Base-by-base conservation (phyloP, 371 early-diverging fungal species). In the Rhizomucor miehei region DNA sequence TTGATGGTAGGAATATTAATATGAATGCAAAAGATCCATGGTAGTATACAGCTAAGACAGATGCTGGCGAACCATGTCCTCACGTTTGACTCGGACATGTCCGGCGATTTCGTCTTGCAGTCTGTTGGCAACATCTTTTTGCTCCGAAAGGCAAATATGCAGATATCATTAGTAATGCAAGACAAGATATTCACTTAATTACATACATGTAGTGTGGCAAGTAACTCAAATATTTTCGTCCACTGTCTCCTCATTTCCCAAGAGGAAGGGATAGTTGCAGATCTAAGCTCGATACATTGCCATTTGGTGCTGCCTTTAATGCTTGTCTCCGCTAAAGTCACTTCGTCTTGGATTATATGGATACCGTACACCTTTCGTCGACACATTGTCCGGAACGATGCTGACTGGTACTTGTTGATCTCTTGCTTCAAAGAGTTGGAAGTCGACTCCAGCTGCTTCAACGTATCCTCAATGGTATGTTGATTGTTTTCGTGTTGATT, bases 381-480 rank as follows among this genome's bases (percentile, higher is more conserved):
- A 2, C 38, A 3, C 20, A 51, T 38, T 12, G 51, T 51, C 4
- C 38, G 16, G 5, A 38, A 51, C 3, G 39, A 37, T 36, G 51
- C 51, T 6, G 40, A 51, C 21, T 51, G 14, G 40, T 51, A 35
- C 9, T 17, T 40, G 39, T 35, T 51, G 36, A 40, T 51, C 23
- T 51, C 35, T 19, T 40, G 11, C 19, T 20, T 51, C 9, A 51
- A 14, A 38, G 51, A 6, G 14, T 40, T 37, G 16, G 39, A 34
- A 4, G 51, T 51, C 3, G 51, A 51, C 38, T 51, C 51, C 2
- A 51, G 40, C 37, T 51, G 51, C 51, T 51, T 51, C n/a, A 51
- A 20, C 13, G 51, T 51, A 24, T 38, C 51, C 6, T 40, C 39
- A 24, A 39, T 51, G 20, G 51, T 38, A 23, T 51, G 39, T 21